Evolutionary conservation across 106 monocot species (phyloP), one percentile per base, ranked within the genome.

Genomic region (Acorus gramineus): DNA sequence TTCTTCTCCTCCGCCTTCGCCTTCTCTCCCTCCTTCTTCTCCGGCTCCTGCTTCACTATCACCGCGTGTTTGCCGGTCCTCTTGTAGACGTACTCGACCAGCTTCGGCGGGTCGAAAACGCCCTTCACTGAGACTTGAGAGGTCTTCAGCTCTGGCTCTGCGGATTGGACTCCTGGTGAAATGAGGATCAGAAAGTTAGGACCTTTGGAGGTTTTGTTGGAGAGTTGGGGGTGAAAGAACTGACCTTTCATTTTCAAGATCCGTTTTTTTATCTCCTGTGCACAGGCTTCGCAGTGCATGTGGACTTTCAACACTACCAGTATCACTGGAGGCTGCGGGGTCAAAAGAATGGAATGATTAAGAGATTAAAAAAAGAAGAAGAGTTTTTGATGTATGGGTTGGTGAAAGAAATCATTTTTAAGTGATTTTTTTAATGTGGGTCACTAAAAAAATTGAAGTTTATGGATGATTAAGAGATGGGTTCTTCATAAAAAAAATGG

Each of bases 211-310:
- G 28, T 28, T 28, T 28, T 28, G 28, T 28, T 28, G 28, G 28
- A 28, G 11, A 28, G 28, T 28, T 28, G 28, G 28, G 28, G 13
- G 7, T 55, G 13, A 55, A 44, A 7, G 13, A 49, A 44, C 63
- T 8, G 61, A 96, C 95, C 95, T 80, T 90, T 87, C 82, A 96
- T 82, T 61, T 76, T 96, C 45, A 85, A 76, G 44, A 96, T 96
- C 76, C 87, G 70, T 59, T 80, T 96, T 77, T 84, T 96, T 71
- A 96, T 90, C 78, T 82, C 82, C 53, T 85, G 82, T 2, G 86
- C 76, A 56, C 95, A 96, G 44, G 95, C 95, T 75, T 90, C 95
- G 70, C 95, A 96, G 60, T 96, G 95, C 95, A 96, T 96, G 63
- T 85, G 84, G 43, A 85, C 86, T 60, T 86, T 96, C 44, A 96